These are phyloP conservation scores for Penicillium malachiteum DNA, from an alignment of 495 filamentous ascomycete species.

Conservation along the genomic window DNA sequence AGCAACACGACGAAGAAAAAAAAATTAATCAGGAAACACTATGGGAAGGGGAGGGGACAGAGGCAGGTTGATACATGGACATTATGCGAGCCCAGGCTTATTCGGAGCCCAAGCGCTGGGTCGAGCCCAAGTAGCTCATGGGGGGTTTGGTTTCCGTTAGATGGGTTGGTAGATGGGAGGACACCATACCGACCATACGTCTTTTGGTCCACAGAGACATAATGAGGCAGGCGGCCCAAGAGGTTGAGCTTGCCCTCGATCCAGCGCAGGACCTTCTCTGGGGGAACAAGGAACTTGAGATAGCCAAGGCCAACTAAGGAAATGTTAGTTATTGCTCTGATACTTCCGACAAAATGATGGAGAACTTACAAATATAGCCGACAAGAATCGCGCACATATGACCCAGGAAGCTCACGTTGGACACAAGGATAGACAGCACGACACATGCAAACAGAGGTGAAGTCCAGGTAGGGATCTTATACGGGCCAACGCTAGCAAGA, in stretches of 20 bases:
- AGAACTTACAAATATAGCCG: slow-evolving; percentile 76
- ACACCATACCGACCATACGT: slow-evolving; percentile 94
- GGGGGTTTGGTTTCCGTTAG: slow-evolving; percentile 45
- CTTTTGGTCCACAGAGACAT: slow-evolving; percentile 91
- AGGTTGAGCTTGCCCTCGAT: slow-evolving; percentile 84
- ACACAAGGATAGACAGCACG: slow-evolving; percentile 69
- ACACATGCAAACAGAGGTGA: slow-evolving; percentile 75
- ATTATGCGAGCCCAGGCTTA: slow-evolving; percentile 18
- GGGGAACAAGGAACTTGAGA: slow-evolving; percentile 78
- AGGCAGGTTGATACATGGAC: slow-evolving; percentile 24
- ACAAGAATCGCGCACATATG: slow-evolving; percentile 78
- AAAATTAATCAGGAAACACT: not conserved
- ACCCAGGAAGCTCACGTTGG: slow-evolving; percentile 78
- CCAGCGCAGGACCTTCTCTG: slow-evolving; percentile 76
- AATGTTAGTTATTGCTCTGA: slow-evolving; percentile 12
- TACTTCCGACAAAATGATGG: not conserved
- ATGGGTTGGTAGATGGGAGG: slow-evolving; percentile 58
- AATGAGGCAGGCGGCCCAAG: slow-evolving; percentile 77
- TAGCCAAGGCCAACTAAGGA: slow-evolving; percentile 74
- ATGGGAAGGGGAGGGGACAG: slow-evolving; percentile 27
- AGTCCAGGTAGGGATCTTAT: slow-evolving; percentile 87
- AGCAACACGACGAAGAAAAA: not conserved
- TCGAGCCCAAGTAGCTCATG: slow-evolving; percentile 56
- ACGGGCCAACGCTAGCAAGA: slow-evolving; percentile 48
- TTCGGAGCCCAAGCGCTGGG: slow-evolving; percentile 62